These are phyloP conservation scores for Phylloporus scabripes DNA, from an alignment of 768 basidiomycete species.

Conservation along the genomic window DNA sequence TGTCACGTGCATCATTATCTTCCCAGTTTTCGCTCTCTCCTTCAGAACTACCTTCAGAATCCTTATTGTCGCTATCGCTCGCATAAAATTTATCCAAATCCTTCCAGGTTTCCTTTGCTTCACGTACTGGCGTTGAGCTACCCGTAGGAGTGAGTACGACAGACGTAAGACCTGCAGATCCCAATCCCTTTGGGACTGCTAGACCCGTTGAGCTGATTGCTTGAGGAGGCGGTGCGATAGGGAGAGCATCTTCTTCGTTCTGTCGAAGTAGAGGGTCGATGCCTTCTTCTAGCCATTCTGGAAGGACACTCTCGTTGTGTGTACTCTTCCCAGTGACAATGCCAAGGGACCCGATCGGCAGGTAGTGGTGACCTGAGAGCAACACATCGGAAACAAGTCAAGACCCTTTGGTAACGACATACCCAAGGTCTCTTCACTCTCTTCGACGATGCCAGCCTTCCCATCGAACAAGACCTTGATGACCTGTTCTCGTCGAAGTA, in stretches of 20 bases:
- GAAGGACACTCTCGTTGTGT: conserved; percentile 43
- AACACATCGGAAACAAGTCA: conserved; percentile 4
- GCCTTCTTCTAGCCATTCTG: conserved; percentile 86
- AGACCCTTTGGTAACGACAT: conserved; percentile 16
- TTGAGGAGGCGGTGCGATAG: conserved; percentile 27
- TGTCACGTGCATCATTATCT: conserved; percentile 21
- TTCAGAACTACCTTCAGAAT: conserved; percentile 27
- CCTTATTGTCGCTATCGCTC: conserved; percentile 33
- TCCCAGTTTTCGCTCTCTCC: conserved; percentile 31
- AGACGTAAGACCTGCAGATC: conserved; percentile 35
- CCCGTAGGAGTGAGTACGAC: conserved; percentile 54
- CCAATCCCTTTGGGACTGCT: conserved; percentile 23
- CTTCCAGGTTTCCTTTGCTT: conserved; percentile 43
- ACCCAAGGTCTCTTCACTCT: conserved; percentile 30
- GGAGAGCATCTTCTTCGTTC: conserved; percentile 47
- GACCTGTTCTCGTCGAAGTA: conserved; percentile 79
- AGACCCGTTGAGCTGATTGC: conserved; percentile 38
- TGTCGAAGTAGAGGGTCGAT: conserved; percentile 76
- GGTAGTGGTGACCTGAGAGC: conserved; percentile 33
- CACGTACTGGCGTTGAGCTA: conserved; percentile 40
- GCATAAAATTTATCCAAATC: conserved; percentile 78
- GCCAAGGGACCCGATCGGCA: conserved; percentile 61
- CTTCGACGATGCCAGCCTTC: conserved; percentile 47
- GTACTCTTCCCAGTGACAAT: conserved; percentile 53
- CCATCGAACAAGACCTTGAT: conserved; percentile 74